phyloP scores from a whole-genome alignment of 768 basidiomycete genomes.

The Tricholoma furcatifolium region DNA sequence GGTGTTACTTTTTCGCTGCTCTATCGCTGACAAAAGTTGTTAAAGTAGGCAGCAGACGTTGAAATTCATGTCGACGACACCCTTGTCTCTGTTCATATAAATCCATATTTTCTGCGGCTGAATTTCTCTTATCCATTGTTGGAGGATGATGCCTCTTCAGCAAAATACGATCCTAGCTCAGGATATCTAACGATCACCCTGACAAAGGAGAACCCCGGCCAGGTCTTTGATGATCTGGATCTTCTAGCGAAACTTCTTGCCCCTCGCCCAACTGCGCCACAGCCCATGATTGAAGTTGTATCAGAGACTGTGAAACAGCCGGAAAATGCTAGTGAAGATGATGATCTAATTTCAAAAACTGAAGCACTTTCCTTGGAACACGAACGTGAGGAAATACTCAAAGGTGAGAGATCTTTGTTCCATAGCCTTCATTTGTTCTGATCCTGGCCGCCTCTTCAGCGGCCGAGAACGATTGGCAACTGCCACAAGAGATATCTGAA shows the following conservation, averaged over 20 bases:
- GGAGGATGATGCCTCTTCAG: conserved; percentile 70
- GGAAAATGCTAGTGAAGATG: conserved; percentile 22
- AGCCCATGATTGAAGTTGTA: conserved; percentile 59
- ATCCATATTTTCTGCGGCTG: conserved; percentile 82
- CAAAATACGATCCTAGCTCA: conserved; percentile 72
- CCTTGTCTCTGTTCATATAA: conserved; percentile 71
- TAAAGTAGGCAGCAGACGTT: conserved; percentile 73
- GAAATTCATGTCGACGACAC: conserved; percentile 76
- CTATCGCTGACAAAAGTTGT: conserved; percentile 11
- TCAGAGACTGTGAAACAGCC: conserved; percentile 16
- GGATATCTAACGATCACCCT: conserved; percentile 77
- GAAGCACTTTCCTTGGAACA: conserved; percentile 49
- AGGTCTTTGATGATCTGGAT: conserved; percentile 76
- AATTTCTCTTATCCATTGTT: conserved; percentile 67
- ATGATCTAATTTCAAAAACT: conserved; percentile 43
- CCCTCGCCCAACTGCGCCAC: conserved; percentile 45
- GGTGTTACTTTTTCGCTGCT: conserved; percentile 7
- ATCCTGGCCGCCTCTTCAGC: conserved; percentile 40
- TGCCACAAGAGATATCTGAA: conserved; percentile 61
- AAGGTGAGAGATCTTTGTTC: conserved; percentile 38
- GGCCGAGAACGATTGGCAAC: conserved; percentile 75
- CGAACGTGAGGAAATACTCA: conserved; percentile 55
- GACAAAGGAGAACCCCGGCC: conserved; percentile 64
- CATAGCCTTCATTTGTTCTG: conserved; percentile 3
- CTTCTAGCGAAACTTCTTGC: conserved; percentile 75